Percentiles rank a stretch among this genome's conserved stretches.
These are phyloP conservation scores for Stylonectria norvegica DNA, from an alignment of 2,329 filamentous ascomycete species.

Conservation along the genomic window DNA sequence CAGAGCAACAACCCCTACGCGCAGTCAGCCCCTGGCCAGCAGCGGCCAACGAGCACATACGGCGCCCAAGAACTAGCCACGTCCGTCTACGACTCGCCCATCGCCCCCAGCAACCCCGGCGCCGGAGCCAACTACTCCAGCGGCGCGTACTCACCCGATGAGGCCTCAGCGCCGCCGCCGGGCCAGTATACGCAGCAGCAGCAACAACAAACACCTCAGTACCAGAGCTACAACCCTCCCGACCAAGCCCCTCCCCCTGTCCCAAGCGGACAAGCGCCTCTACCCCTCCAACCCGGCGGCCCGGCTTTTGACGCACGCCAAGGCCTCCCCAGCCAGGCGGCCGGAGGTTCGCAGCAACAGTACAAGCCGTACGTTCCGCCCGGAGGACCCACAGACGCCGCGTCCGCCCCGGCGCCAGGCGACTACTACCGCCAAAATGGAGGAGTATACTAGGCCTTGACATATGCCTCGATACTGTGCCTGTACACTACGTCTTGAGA, in stretches of 20 bases:
- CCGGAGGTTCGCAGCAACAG: slow-evolving; percentile 40
- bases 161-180: slow-evolving; percentile 32
- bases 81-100: slow-evolving; percentile 72
- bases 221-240: slow-evolving; percentile 41
- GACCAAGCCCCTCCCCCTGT: slow-evolving; percentile 41
- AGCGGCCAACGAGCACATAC: slow-evolving; percentile 65
- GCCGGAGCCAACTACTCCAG: slow-evolving; percentile 43
- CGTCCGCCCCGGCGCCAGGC: slow-evolving; percentile 49
- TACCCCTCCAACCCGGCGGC: slow-evolving; percentile 45
- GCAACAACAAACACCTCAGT: slow-evolving; percentile 37
- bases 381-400: slow-evolving; percentile 34
- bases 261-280: slow-evolving; percentile 39
- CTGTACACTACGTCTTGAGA: too few relatives aligned
- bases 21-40: slow-evolving; percentile 40
- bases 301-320: slow-evolving; percentile 49
- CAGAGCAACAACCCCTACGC: slow-evolving; percentile 38
- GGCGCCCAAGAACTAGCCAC: slow-evolving; percentile 76
- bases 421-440: slow-evolving; percentile 57
- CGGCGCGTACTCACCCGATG: slow-evolving; percentile 49
- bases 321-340: slow-evolving; percentile 45
- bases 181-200: slow-evolving; percentile 30
- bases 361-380: slow-evolving; percentile 61
- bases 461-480: not conserved
- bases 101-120: slow-evolving; percentile 50
- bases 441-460: slow-evolving; percentile 29